Evolutionary conservation across 257 asterid species (phyloP).

Genomic region (Apocynum venetum): DNA sequence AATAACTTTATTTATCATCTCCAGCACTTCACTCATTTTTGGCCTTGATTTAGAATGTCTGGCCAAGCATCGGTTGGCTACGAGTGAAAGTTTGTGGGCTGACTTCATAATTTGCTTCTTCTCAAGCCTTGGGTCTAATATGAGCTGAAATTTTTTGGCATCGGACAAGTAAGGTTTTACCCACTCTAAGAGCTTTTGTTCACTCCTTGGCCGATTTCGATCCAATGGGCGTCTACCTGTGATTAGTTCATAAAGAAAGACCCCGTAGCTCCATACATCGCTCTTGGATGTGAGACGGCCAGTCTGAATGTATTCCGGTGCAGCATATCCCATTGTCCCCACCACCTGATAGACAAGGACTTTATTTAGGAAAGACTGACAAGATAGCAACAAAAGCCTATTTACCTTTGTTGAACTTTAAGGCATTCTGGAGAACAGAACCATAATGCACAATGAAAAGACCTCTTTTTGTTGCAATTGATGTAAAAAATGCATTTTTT

Average conservation of each 20-base stretch:
- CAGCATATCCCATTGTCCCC: constrained; percentile 95
- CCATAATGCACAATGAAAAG: neutral
- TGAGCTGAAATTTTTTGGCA: constrained; percentile 63
- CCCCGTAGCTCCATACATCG: constrained; percentile 96
- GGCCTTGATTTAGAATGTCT: constrained; percentile 77
- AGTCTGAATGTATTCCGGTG: constrained; percentile 89
- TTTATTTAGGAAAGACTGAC: neutral
- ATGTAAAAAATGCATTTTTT: neutral
- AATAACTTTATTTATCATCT: constrained; percentile 63
- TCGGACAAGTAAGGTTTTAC: constrained; percentile 77
- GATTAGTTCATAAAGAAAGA: constrained; percentile 84
- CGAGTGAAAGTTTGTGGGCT: constrained; percentile 76
- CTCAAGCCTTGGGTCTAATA: constrained; percentile 82
- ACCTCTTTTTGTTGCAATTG: neutral
- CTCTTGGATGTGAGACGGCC: constrained; percentile 90
- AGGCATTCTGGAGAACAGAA: neutral
- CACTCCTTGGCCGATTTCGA: constrained; percentile 70
- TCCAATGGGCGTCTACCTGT: constrained; percentile 91
- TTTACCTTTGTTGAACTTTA: neutral
- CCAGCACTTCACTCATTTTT: constrained; percentile 79
- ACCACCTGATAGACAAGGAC: constrained; percentile 54
- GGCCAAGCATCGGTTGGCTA: constrained; percentile 88
- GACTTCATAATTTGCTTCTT: constrained; percentile 48
- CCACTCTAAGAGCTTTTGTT: constrained; percentile 89
- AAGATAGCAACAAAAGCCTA: neutral